Base-by-base conservation (phyloP, 129 eudicot genomes). In the Oenanthe sinensis region DNA sequence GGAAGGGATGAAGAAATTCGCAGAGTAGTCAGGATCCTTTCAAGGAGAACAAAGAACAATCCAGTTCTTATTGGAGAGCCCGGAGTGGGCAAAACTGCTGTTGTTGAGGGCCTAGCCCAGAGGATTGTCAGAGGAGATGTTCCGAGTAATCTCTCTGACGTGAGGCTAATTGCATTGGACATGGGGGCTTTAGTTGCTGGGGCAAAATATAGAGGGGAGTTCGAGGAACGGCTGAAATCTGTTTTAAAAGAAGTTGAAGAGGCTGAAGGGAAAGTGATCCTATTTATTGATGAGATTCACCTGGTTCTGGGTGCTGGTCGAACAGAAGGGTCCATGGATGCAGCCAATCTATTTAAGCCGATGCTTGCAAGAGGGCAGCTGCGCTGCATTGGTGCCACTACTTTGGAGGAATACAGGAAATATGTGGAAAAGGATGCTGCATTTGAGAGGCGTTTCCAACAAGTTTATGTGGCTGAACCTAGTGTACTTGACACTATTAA, bases 371-470 rank as follows among this genome's bases (percentile, higher is more conserved):
- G 98, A 73, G 98, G 98, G 20, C 98, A 95, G 48, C 81, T 95
- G 44, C 73, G 97, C 50, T 95, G 98, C 83, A 92, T 95, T 81
- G 98, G 98, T 45, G 98, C 98, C 1, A 95, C 98, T 0, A 95
- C 98, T 24, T 85, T 95, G 46, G 94, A 95, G 36, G 98, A 95
- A 80, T 95, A 91, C 5, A 86, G 97, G 74, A 95, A 95, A 19
- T 95, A 95, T 71, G 98, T 95, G 37, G 98, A 95, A 76, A 95
- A 91, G 71, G 98, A 95, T 86, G 97, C 98, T 33, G 98, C 98
- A 0, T 95, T 95, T 40, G 98, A 95, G 91, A 87, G 98, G 79
- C 89, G 98, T 5, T 95, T 95, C 81, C 99, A 95, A 80, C 97
- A 95, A 80, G 99, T 95, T 42, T 87, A 88, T 84, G 99, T 95